Conservation (phyloP, 2,329 filamentous ascomycete genomes). For the Exophiala aquamarina region DNA sequence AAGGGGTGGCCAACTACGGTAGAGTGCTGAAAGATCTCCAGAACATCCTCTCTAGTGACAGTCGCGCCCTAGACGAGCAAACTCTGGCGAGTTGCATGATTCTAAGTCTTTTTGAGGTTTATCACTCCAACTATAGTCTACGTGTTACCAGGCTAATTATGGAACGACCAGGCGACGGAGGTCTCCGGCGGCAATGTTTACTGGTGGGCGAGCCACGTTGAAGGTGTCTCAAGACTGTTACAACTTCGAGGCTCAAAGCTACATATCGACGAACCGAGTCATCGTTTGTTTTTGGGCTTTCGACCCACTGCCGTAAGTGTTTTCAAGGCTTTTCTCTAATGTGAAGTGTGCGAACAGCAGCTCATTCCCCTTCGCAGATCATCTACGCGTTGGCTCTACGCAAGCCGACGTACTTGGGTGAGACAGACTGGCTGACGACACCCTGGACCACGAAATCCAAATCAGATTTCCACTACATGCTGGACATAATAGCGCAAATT, state of each 20-base stretch:
- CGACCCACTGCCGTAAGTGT: constrained; percentile 24
- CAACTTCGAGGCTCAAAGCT: constrained; percentile 33
- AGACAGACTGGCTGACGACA: constrained; percentile 31
- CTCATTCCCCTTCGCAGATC: constrained; percentile 24
- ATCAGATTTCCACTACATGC: constrained; percentile 10
- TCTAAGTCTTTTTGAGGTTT: constrained; percentile 9
- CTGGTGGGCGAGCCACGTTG: constrained; percentile 13
- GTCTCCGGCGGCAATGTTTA: constrained; percentile 4
- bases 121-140: background rate
- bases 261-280: constrained; percentile 32
- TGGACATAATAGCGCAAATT: constrained; percentile 13
- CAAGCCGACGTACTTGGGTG: constrained; percentile 29
- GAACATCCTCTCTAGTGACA: constrained; percentile 9
- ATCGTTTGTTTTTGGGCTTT: constrained; percentile 35
- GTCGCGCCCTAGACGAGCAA: constrained; percentile 12
- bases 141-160: background rate
- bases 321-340: background rate
- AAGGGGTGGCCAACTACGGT: constrained; percentile 15
- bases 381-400: constrained; percentile 29
- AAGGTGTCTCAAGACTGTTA: constrained; percentile 26
- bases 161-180: constrained; percentile 6
- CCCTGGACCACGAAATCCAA: constrained; percentile 33
- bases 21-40: constrained; percentile 9
- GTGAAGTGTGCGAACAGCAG: background rate
- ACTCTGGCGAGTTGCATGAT: constrained; percentile 15